Percentiles rank a stretch among this genome's conserved stretches.
Conservation (phyloP, 2,329 filamentous ascomycete species). For the Talaromyces pinophilus region DNA sequence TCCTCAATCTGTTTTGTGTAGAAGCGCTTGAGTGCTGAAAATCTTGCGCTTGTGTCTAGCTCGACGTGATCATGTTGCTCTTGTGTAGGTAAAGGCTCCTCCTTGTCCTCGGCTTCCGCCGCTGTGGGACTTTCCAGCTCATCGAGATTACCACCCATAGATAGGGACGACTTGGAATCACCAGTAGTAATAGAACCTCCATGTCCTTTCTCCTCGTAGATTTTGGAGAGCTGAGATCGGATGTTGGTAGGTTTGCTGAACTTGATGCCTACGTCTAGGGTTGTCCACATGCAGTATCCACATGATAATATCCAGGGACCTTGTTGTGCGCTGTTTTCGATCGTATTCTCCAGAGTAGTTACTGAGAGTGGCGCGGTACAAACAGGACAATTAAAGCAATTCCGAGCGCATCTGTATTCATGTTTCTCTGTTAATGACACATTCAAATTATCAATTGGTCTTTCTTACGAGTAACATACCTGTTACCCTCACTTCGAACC, state of each 20-base stretch:
- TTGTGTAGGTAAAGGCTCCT: constrained; percentile 22
- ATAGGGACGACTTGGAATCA: constrained; percentile 42
- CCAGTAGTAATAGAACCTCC: constrained; percentile 41
- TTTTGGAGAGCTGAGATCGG: constrained; percentile 71
- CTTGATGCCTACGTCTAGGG: constrained; percentile 82
- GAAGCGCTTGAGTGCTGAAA: constrained; percentile 73
- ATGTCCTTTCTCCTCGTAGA: constrained; percentile 55
- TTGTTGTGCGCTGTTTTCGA: constrained; percentile 42
- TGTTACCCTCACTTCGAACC: constrained; percentile 88
- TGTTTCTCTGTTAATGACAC: constrained; percentile 25
- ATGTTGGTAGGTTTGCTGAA: constrained; percentile 90
- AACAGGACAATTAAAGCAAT: constrained; percentile 91
- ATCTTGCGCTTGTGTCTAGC: constrained; percentile 68
- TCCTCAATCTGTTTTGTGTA: constrained; percentile 77
- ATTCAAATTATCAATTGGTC: constrained; percentile 33
- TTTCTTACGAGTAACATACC: constrained; percentile 53
- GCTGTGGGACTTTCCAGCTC: constrained; percentile 22
- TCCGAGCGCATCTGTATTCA: constrained; percentile 73
- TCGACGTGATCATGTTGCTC: constrained; percentile 31
- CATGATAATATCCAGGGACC: constrained; percentile 79
- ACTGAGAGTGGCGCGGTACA: constrained; percentile 80
- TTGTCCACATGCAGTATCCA: constrained; percentile 90
- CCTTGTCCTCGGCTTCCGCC: constrained; percentile 34
- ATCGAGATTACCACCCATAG: constrained; percentile 30
- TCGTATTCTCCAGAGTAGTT: constrained; percentile 64